phyloP scores from a whole-genome alignment of 164 flowering plant species.

The Malania oleifera region DNA sequence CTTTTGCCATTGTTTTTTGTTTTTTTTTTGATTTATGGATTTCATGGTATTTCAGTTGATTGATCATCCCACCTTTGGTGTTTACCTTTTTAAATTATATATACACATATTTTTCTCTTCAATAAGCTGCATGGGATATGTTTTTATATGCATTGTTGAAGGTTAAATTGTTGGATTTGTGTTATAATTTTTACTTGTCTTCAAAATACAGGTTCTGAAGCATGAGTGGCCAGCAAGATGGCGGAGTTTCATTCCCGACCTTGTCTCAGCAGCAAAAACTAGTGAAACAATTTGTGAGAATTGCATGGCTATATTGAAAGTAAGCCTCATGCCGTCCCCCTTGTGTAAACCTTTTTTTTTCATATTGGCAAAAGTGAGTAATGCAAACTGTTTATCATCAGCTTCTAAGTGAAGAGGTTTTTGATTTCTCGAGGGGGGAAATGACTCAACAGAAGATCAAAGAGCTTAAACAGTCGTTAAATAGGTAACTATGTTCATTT shows the following conservation, averaged over 20 bases:
- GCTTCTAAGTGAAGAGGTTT: conserved; percentile 98
- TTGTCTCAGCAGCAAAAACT: conserved; percentile 92
- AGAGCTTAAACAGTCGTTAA: conserved; percentile 90
- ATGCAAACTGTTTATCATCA: conserved; percentile 23
- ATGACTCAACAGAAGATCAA: conserved; percentile 98
- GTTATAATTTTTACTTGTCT: conserved; percentile 4
- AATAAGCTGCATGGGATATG: background rate
- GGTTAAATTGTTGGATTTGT: background rate
- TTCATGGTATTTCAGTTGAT: too few relatives aligned
- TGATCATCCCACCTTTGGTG: too few relatives aligned
- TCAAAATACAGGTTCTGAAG: conserved; percentile 67
- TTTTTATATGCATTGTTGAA: background rate
- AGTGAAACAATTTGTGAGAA: conserved; percentile 99
- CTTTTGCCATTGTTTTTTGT: background rate
- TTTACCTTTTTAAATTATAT: too few relatives aligned
- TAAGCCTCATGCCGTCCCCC: conserved; percentile 17
- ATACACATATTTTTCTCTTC: background rate
- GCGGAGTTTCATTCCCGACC: conserved; percentile 92
- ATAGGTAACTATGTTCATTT: conserved; percentile 48
- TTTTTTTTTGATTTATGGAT: background rate
- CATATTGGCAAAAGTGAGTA: background rate
- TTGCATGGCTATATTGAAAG: conserved; percentile 97
- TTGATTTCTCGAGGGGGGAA: conserved; percentile 98
- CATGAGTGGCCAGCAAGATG: conserved; percentile 99
- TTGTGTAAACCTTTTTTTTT: background rate